Percentiles rank a stretch among this genome's conserved stretches.
phyloP scores from a whole-genome alignment of 148 eudicot genomes.

The Vaccinium macrocarpon region DNA sequence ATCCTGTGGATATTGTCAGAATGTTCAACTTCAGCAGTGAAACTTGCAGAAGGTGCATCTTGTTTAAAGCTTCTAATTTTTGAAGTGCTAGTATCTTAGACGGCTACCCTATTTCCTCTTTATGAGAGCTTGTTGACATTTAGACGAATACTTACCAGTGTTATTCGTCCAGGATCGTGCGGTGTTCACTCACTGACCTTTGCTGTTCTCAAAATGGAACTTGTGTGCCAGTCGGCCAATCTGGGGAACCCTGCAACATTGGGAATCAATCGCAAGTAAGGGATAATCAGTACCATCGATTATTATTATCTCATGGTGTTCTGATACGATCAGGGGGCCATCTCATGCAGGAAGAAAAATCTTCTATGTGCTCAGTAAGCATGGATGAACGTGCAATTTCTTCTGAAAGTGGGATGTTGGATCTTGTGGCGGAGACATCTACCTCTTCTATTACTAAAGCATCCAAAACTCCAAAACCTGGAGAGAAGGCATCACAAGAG shows the following conservation, averaged over 20 bases:
- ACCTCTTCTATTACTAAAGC: constrained; percentile 29
- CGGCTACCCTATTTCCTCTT: not conserved
- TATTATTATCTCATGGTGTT: not conserved
- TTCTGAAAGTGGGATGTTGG: constrained; percentile 31
- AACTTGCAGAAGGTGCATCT: constrained; percentile 64
- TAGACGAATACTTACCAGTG: constrained; percentile 3
- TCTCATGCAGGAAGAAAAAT: constrained; percentile 43
- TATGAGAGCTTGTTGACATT: not conserved
- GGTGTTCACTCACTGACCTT: constrained; percentile 53
- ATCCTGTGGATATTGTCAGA: constrained; percentile 74
- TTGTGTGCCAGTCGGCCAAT: constrained; percentile 31
- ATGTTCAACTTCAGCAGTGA: constrained; percentile 84
- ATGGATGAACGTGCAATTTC: constrained; percentile 36
- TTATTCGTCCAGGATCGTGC: constrained; percentile 56
- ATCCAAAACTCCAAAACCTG: constrained; percentile 56
- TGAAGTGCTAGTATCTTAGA: not conserved
- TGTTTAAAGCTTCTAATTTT: constrained; percentile 4
- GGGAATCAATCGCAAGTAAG: constrained; percentile 26
- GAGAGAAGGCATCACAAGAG: constrained; percentile 69
- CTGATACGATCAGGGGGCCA: constrained; percentile 1
- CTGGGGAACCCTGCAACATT: constrained; percentile 20
- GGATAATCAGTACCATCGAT: not conserved
- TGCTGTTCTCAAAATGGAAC: constrained; percentile 36
- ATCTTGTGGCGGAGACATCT: constrained; percentile 28
- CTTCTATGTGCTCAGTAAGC: constrained; percentile 19